Percentiles rank a stretch among this genome's conserved stretches.
These are phyloP conservation scores for Exserohilum turcica DNA, from an alignment of 2,329 filamentous ascomycete genomes.

Conservation along the genomic window DNA sequence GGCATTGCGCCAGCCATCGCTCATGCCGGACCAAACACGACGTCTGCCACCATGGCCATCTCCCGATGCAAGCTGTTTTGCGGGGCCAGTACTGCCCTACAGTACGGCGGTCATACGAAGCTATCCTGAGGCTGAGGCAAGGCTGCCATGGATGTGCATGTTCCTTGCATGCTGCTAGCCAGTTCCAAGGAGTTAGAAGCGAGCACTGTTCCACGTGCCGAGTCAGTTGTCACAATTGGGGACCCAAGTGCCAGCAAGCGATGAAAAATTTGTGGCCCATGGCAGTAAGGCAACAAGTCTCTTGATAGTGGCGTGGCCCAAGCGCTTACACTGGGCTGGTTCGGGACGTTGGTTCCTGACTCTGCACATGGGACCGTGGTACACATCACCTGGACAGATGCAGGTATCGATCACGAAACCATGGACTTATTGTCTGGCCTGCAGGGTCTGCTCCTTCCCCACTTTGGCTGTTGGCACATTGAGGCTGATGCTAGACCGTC, in stretches of 20 bases:
- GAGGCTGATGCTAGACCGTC: slow-evolving; percentile 9
- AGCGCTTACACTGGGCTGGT: not conserved
- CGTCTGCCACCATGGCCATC: slow-evolving; percentile 7
- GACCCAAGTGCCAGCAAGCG: not conserved
- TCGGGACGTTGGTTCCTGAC: slow-evolving; percentile 1
- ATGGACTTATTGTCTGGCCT: not conserved
- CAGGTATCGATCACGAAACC: slow-evolving; percentile 1
- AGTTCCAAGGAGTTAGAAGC: slow-evolving; percentile 3
- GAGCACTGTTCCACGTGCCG: slow-evolving; percentile 1
- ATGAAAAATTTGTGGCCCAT: not conserved
- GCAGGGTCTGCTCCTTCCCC: slow-evolving; percentile 6
- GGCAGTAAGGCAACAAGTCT: not conserved
- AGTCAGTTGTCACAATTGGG: not conserved
- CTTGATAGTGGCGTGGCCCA: not conserved
- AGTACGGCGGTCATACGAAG: slow-evolving; percentile 1
- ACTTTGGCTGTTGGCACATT: slow-evolving; percentile 1
- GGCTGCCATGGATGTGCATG: slow-evolving; percentile 1
- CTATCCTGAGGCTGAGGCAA: slow-evolving; percentile 1
- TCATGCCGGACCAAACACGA: slow-evolving; percentile 4
- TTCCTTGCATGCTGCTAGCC: slow-evolving; percentile 10
- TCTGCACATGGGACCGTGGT: slow-evolving; percentile 2
- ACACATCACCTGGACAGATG: not conserved
- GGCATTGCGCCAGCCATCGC: slow-evolving; percentile 2
- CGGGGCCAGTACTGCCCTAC: slow-evolving; percentile 4
- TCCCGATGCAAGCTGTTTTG: slow-evolving; percentile 10